Evolutionary conservation across 805 yeast species (phyloP).

Genomic region (Candida insectalens): DNA sequence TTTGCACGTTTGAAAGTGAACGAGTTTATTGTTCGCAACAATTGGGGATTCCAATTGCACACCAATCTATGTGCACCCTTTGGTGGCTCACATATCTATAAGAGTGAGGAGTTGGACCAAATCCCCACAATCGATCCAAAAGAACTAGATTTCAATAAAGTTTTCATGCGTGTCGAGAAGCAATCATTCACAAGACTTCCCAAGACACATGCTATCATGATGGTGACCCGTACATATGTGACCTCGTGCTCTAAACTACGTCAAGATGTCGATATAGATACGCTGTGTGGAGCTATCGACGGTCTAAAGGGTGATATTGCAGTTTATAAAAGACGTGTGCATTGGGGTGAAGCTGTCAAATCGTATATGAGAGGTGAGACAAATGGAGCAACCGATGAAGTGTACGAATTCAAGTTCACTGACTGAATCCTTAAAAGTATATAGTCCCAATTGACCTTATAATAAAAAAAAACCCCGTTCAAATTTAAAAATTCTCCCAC

Average conservation of each 20-base stretch:
- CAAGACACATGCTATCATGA: slow-evolving; percentile 32
- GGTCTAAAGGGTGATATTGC: slow-evolving; percentile 52
- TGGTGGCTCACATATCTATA: too few relatives aligned
- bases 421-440: slow-evolving; percentile 2
- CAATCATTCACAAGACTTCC: slow-evolving; percentile 49
- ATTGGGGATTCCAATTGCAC: slow-evolving; percentile 66
- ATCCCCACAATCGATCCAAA: slow-evolving; percentile 26
- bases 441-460: not conserved
- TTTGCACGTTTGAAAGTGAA: slow-evolving; percentile 45
- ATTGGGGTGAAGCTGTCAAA: slow-evolving; percentile 63
- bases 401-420: slow-evolving; percentile 14
- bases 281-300: slow-evolving; percentile 49
- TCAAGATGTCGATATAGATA: slow-evolving; percentile 25
- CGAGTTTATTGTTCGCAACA: slow-evolving; percentile 51
- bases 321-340: slow-evolving; percentile 50
- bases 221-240: slow-evolving; percentile 47
- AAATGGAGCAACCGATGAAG: slow-evolving; percentile 22
- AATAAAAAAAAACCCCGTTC: not conserved
- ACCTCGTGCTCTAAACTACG: slow-evolving; percentile 41
- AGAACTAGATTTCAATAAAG: slow-evolving; percentile 32
- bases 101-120: slow-evolving; percentile 23
- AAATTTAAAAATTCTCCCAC: not conserved
- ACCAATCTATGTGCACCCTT: slow-evolving; percentile 35
- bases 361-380: slow-evolving; percentile 29
- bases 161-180: slow-evolving; percentile 51